Conservation (phyloP, 2,329 filamentous ascomycete genomes). For the Xylaria sp. region DNA sequence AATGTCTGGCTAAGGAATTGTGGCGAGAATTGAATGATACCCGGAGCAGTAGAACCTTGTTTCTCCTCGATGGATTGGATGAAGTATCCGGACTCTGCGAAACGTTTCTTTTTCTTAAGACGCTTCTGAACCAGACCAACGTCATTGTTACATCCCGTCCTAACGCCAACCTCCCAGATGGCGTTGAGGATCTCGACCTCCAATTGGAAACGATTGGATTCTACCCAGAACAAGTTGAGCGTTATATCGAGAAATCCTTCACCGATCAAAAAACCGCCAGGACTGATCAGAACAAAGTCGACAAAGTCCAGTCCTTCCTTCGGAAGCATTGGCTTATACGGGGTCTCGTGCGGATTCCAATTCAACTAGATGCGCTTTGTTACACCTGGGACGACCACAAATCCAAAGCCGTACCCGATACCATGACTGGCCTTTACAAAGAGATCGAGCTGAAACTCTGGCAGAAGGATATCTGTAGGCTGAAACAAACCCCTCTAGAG, state of each 20-base stretch:
- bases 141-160: conserved; percentile 9
- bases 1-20: no score
- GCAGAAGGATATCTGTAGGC: no score
- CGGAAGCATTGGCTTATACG: neutral
- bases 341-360: neutral
- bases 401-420: no score
- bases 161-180: neutral
- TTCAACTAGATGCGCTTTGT: conserved; percentile 6
- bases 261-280: neutral
- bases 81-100: neutral
- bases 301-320: neutral
- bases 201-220: conserved; percentile 9
- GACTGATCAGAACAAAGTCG: no score
- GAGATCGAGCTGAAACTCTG: no score
- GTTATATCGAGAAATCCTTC: neutral
- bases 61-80: conserved; percentile 5
- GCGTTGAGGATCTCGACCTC: neutral
- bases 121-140: neutral
- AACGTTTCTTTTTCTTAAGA: no score
- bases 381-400: neutral
- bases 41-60: neutral
- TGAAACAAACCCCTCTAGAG: no score
- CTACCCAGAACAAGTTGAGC: neutral
- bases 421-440: no score
- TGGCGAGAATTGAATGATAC: neutral